Conservation (phyloP, 768 basidiomycete species). For the Boletus eberwhitei region DNA sequence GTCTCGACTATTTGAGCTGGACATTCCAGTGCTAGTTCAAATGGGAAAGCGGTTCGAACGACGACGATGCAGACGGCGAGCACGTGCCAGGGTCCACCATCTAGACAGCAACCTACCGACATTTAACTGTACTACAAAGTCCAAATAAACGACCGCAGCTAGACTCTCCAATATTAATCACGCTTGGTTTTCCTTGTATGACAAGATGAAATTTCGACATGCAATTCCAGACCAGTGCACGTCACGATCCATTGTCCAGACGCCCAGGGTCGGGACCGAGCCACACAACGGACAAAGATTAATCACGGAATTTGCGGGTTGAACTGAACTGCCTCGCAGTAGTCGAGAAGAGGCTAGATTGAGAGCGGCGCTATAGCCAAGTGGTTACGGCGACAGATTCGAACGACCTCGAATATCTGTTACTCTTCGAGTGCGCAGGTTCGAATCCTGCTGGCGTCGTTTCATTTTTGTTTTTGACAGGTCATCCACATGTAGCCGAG, state of each 20-base stretch:
- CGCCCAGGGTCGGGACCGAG: not conserved
- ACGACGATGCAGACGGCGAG: not conserved
- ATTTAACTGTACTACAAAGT: too few relatives aligned
- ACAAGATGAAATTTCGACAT: not conserved
- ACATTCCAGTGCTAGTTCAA: constrained; percentile 1
- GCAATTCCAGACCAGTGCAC: too few relatives aligned
- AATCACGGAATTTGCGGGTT: too few relatives aligned
- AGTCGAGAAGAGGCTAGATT: not conserved
- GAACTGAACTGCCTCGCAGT: not conserved
- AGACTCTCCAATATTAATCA: too few relatives aligned
- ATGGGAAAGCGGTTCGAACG: not conserved
- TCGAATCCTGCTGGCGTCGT: constrained; percentile 65
- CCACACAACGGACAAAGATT: too few relatives aligned
- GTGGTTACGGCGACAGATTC: constrained; percentile 79
- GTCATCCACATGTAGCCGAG: too few relatives aligned
- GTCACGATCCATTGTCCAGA: too few relatives aligned
- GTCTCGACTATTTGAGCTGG: not conserved
- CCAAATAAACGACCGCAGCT: too few relatives aligned
- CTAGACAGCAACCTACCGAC: too few relatives aligned
- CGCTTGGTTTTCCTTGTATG: too few relatives aligned
- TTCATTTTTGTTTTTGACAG: too few relatives aligned
- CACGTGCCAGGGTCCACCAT: constrained; percentile 12
- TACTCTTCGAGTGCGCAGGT: constrained; percentile 68
- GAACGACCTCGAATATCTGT: constrained; percentile 47
- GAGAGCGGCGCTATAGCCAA: constrained; percentile 55